These are phyloP conservation scores for Backusella macrospora DNA, from an alignment of 192 early-diverging fungal species.

Conservation along the genomic window DNA sequence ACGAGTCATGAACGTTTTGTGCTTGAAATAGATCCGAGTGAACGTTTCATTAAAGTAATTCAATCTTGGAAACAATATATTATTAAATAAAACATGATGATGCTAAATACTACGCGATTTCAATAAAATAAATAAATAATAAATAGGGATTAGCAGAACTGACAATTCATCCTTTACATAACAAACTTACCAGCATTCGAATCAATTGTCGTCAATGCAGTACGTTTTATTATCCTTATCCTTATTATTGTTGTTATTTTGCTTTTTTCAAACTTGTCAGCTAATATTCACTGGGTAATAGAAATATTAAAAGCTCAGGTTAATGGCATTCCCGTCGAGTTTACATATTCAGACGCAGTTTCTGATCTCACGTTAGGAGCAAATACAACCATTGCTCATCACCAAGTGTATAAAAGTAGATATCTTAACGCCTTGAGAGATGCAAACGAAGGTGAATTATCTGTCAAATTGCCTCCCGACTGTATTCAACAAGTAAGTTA, in stretches of 20 bases:
- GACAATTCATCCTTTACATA: slow-evolving; percentile 47
- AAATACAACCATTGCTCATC: slow-evolving; percentile 47
- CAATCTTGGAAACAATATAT: neutral
- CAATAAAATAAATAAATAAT: neutral
- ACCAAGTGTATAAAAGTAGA: slow-evolving; percentile 48
- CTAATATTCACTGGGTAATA: slow-evolving; percentile 16
- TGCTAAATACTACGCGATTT: neutral
- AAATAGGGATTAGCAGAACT: slow-evolving; percentile 54
- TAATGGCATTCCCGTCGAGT: slow-evolving; percentile 39
- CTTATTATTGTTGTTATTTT: too few species aligned
- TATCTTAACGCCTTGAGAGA: slow-evolving; percentile 51
- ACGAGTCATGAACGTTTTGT: slow-evolving; percentile 59
- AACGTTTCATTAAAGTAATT: slow-evolving; percentile 49
- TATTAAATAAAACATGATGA: neutral
- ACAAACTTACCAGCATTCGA: slow-evolving; percentile 39
- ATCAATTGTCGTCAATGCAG: slow-evolving; percentile 55
- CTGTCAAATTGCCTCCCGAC: slow-evolving; percentile 40
- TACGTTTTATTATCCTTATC: slow-evolving; percentile 29
- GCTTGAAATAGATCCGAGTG: slow-evolving; percentile 51
- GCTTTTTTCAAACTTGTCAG: slow-evolving; percentile 15
- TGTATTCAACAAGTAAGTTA: slow-evolving; percentile 40
- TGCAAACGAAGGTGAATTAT: slow-evolving; percentile 54
- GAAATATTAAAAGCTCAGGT: slow-evolving; percentile 43
- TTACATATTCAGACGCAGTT: slow-evolving; percentile 48
- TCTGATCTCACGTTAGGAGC: slow-evolving; percentile 39